These are phyloP conservation scores for Phyllosticta paracitricarpa DNA, from an alignment of 2,329 filamentous ascomycete species.

Conservation along the genomic window DNA sequence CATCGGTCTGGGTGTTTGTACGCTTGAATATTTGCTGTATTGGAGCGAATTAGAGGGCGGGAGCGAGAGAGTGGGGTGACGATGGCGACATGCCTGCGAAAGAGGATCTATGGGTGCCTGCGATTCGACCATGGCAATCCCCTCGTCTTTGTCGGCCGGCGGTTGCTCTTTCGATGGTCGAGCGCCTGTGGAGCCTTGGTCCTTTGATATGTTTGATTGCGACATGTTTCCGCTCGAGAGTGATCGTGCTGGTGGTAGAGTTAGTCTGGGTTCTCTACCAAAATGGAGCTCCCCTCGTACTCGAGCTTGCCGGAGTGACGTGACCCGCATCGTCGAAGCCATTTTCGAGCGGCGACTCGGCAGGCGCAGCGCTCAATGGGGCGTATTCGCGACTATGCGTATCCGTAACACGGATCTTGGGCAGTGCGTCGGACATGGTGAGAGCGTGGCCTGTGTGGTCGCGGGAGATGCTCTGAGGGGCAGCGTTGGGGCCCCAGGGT, in stretches of 20 bases:
- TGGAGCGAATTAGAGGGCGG: background rate
- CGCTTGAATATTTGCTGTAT: constrained; percentile 50
- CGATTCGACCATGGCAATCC: constrained; percentile 3
- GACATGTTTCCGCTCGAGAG: constrained; percentile 7
- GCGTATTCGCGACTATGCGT: constrained; percentile 25
- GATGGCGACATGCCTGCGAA: constrained; percentile 47
- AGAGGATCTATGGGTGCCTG: constrained; percentile 52
- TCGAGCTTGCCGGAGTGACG: constrained; percentile 1
- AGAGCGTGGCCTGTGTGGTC: constrained; percentile 4
- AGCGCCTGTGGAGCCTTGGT: background rate
- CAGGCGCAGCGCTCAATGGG: constrained; percentile 16
- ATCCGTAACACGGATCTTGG: constrained; percentile 37
- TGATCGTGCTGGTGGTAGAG: background rate
- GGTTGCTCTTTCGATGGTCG: background rate
- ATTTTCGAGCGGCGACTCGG: constrained; percentile 8
- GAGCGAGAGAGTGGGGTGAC: background rate
- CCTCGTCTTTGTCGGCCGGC: background rate
- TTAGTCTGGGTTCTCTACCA: background rate
- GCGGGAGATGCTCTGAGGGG: constrained; percentile 1
- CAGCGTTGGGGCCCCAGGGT: background rate
- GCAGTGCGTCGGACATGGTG: constrained; percentile 29
- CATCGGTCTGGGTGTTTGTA: constrained; percentile 53
- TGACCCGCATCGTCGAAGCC: constrained; percentile 3
- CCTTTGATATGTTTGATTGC: background rate
- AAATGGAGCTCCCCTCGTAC: background rate